Evolutionary conservation across 805 yeast species (phyloP).

Genomic region (Ogataea nakhonphanomensis): DNA sequence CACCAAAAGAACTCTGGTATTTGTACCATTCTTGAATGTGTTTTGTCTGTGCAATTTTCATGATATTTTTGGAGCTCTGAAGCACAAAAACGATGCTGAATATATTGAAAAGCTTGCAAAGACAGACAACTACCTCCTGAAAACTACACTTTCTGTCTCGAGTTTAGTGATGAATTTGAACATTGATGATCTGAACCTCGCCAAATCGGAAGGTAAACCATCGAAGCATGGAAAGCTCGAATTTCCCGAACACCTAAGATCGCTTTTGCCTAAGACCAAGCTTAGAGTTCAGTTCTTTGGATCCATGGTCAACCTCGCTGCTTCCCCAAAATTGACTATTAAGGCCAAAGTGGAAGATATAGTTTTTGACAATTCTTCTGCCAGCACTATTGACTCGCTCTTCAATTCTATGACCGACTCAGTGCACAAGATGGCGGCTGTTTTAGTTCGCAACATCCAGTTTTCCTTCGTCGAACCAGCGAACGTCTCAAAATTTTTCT

Average conservation of each 20-base stretch:
- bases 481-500: slow-evolving; percentile 11
- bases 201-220: not conserved
- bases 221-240: not conserved
- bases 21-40: slow-evolving; percentile 18
- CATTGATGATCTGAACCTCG: slow-evolving; percentile 15
- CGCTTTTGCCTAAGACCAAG: slow-evolving; percentile 22
- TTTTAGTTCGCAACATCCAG: slow-evolving; percentile 23
- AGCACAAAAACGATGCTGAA: slow-evolving; percentile 11
- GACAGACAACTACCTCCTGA: slow-evolving; percentile 21
- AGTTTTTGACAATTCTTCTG: slow-evolving; percentile 25
- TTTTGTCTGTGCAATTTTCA: slow-evolving; percentile 8
- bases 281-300: slow-evolving; percentile 25
- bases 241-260: slow-evolving; percentile 3
- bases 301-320: slow-evolving; percentile 13
- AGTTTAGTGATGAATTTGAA: slow-evolving; percentile 16
- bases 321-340: slow-evolving; percentile 13
- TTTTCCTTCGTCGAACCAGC: slow-evolving; percentile 15
- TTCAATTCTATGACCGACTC: slow-evolving; percentile 13
- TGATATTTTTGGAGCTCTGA: slow-evolving; percentile 5
- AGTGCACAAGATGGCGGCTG: slow-evolving; percentile 18
- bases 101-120: slow-evolving; percentile 10
- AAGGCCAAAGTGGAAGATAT: slow-evolving; percentile 21
- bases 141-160: slow-evolving; percentile 21
- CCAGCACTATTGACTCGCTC: slow-evolving; percentile 25
- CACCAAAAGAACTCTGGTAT: slow-evolving; percentile 6